These are phyloP conservation scores for Trichopus zeylanicus DNA, from an alignment of 116 monocot genomes.

Conservation along the genomic window DNA sequence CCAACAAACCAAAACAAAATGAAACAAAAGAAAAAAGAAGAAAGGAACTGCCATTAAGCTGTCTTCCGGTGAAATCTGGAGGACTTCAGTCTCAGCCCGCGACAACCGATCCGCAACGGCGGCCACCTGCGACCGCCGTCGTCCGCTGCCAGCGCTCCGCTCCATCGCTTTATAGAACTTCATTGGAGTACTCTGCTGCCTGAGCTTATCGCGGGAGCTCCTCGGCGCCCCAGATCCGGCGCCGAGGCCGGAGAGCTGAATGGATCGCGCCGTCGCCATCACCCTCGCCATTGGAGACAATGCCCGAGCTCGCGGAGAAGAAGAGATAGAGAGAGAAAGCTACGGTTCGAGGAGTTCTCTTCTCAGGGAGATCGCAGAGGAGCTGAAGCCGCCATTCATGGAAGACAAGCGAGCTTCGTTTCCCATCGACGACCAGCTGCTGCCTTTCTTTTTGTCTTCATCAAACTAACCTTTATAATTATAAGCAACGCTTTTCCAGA, in stretches of 20 bases:
- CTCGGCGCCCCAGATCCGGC: constrained; percentile 21
- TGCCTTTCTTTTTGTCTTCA: background rate
- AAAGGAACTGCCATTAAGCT: constrained; percentile 25
- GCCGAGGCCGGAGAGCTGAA: constrained; percentile 7
- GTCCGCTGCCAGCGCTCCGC: background rate
- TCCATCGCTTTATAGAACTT: constrained; percentile 9
- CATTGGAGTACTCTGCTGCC: constrained; percentile 4
- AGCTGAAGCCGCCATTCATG: background rate
- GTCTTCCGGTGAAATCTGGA: constrained; percentile 66
- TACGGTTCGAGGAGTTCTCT: no score
- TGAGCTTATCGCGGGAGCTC: constrained; percentile 9
- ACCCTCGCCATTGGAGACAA: constrained; percentile 38
- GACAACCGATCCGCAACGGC: constrained; percentile 38
- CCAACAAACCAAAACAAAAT: no score
- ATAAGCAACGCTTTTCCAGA: no score
- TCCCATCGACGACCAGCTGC: constrained; percentile 19
- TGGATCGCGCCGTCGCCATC: constrained; percentile 26
- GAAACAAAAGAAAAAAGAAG: no score
- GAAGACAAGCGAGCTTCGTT: constrained; percentile 2
- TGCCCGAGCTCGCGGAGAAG: background rate
- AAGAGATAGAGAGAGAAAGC: background rate
- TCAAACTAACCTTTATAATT: constrained; percentile 1
- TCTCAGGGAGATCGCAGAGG: constrained; percentile 2
- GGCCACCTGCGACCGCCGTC: background rate
- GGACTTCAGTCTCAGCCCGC: constrained; percentile 20